phyloP scores from a whole-genome alignment of 1,139 yeast species.

The Candida glucosophila region DNA sequence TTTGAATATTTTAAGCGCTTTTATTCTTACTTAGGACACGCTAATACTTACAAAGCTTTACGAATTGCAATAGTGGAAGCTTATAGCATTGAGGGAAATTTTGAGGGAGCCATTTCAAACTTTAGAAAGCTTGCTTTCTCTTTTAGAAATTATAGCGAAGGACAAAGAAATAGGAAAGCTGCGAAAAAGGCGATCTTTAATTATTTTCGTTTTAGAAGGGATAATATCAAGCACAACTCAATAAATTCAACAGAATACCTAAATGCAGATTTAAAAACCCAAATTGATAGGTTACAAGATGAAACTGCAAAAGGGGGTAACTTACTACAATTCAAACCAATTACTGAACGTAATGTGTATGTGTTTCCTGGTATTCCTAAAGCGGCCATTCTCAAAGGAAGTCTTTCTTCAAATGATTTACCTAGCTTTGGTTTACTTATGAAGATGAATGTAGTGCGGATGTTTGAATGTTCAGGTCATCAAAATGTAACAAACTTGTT shows the following conservation, averaged over 20 bases:
- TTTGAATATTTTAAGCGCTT: slow-evolving; percentile 28
- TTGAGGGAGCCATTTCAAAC: slow-evolving; percentile 15
- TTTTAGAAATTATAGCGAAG: too few relatives aligned
- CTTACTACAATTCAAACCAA: slow-evolving; percentile 17
- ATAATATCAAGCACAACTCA: slow-evolving; percentile 13
- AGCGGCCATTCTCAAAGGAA: slow-evolving; percentile 20
- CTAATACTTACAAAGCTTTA: slow-evolving; percentile 18
- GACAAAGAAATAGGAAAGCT: slow-evolving; percentile 2
- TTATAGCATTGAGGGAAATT: slow-evolving; percentile 15
- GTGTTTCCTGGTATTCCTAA: slow-evolving; percentile 12
- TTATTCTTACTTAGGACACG: slow-evolving; percentile 28
- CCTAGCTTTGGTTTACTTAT: slow-evolving; percentile 21
- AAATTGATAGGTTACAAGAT: slow-evolving; percentile 15
- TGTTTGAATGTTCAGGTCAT: too few relatives aligned
- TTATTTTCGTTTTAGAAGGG: slow-evolving; percentile 18
- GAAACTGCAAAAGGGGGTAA: slow-evolving; percentile 6
- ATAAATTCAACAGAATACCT: slow-evolving; percentile 5
- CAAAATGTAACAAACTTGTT: too few relatives aligned
- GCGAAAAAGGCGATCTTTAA: slow-evolving; percentile 10
- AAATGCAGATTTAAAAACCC: slow-evolving; percentile 7
- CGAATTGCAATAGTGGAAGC: slow-evolving; percentile 24
- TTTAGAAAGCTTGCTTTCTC: slow-evolving; percentile 17
- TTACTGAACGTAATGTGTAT: slow-evolving; percentile 20
- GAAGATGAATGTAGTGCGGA: slow-evolving; percentile 10
- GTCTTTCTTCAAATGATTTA: slow-evolving; percentile 18